phyloP scores from a whole-genome alignment of 805 yeast species.

The Lipomyces anomalus region DNA sequence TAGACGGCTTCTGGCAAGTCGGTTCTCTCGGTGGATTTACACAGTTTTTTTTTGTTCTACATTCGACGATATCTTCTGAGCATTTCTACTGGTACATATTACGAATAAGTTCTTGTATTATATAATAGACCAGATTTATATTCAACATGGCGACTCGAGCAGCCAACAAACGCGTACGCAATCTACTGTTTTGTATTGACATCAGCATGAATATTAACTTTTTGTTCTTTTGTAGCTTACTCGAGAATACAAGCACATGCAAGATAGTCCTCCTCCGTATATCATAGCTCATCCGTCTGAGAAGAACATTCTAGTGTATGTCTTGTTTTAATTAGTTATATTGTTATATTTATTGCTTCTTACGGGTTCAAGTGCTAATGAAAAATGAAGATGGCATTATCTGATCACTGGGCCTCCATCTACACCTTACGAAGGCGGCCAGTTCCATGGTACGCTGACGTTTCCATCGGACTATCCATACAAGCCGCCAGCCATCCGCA shows the following conservation, averaged over 20 bases:
- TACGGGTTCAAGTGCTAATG: slow-evolving; percentile 1
- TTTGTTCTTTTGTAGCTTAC: slow-evolving; percentile 47
- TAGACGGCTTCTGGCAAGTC: too few relatives aligned
- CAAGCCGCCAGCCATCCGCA: slow-evolving; percentile 84
- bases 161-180: slow-evolving; percentile 31
- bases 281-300: slow-evolving; percentile 84
- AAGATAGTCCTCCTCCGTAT: slow-evolving; percentile 77
- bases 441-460: slow-evolving; percentile 78
- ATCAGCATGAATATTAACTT: slow-evolving; percentile 18
- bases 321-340: not conserved
- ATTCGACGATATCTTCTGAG: not conserved
- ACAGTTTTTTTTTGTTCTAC: too few relatives aligned
- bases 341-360: not conserved
- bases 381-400: slow-evolving; percentile 62
- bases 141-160: slow-evolving; percentile 33
- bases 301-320: slow-evolving; percentile 64
- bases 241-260: slow-evolving; percentile 74
- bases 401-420: slow-evolving; percentile 79
- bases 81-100: not conserved
- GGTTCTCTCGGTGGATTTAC: too few relatives aligned
- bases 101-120: not conserved
- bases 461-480: slow-evolving; percentile 88
- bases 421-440: slow-evolving; percentile 75
- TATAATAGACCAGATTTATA: too few relatives aligned
- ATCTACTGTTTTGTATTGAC: not conserved